A percentile compares a stretch with the other conserved stretches of the same genome.
Conservation (phyloP, 768 basidiomycete genomes). For the Mycena belliarum region DNA sequence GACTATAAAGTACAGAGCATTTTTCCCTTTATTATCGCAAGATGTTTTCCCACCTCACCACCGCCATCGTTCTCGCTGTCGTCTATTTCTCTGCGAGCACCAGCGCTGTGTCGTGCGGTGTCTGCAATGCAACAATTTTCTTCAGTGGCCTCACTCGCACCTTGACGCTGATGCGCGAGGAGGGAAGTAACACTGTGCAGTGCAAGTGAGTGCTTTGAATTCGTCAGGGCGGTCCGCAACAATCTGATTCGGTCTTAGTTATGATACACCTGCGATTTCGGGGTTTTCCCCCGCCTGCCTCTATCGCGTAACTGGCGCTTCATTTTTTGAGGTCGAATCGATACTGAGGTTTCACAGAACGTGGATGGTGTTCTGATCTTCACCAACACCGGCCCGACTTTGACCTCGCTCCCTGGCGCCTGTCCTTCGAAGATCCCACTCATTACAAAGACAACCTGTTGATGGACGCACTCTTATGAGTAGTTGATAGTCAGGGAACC, state of each 20-base stretch:
- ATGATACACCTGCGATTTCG: constrained; percentile 11
- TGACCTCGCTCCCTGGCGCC: neutral
- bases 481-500: too few relatives aligned
- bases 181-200: constrained; percentile 12
- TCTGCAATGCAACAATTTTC: constrained; percentile 2
- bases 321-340: neutral
- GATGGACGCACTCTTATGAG: too few relatives aligned
- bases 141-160: constrained; percentile 15
- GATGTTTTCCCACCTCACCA: too few relatives aligned
- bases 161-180: constrained; percentile 3
- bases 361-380: constrained; percentile 2
- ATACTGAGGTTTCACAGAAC: constrained; percentile 1
- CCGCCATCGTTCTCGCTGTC: too few relatives aligned
- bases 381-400: constrained; percentile 6
- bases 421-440: neutral
- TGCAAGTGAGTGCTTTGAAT: constrained; percentile 14
- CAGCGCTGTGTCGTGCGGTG: too few relatives aligned
- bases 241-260: neutral
- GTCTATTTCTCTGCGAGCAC: too few relatives aligned
- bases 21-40: neutral
- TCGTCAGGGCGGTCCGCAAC: neutral
- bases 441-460: neutral
- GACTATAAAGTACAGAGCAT: too few relatives aligned
- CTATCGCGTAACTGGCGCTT: constrained; percentile 3
- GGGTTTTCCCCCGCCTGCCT: constrained; percentile 6